phyloP scores from a whole-genome alignment of 2,329 filamentous ascomycete genomes.

The Hymenoscyphus fructigenus region DNA sequence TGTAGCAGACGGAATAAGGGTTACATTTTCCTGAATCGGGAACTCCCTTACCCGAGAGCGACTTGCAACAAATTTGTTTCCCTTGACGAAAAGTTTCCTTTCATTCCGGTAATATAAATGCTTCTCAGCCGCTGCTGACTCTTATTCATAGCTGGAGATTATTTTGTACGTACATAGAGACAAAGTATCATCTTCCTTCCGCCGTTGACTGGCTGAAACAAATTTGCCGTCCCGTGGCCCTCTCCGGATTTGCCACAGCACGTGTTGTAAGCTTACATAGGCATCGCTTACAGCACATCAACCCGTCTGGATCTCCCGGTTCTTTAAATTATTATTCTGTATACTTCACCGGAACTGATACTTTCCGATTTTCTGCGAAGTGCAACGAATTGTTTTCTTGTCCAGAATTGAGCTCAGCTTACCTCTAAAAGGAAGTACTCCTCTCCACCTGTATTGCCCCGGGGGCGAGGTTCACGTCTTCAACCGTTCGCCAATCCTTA shows the following conservation, averaged over 20 bases:
- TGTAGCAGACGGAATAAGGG: not conserved
- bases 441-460: not conserved
- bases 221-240: not conserved
- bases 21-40: not conserved
- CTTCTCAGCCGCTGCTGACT: not conserved
- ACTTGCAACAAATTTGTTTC: not conserved
- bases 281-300: not conserved
- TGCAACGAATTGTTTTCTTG: slow-evolving; percentile 8
- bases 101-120: not conserved
- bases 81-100: not conserved
- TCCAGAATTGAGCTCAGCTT: not conserved
- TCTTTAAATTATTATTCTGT: not conserved
- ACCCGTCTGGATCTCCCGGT: not conserved
- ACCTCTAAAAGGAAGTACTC: not conserved
- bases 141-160: not conserved
- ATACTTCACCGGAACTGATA: not conserved
- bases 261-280: not conserved
- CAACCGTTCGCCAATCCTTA: not conserved
- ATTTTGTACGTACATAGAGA: not conserved
- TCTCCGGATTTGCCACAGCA: not conserved
- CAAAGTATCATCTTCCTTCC: not conserved
- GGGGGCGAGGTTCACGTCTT: not conserved
- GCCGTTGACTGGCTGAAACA: not conserved
- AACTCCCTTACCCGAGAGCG: not conserved
- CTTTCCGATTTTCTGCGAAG: slow-evolving; percentile 2